Conservation (phyloP, 2,329 filamentous ascomycete species). For the Epichloe sylvatica region DNA sequence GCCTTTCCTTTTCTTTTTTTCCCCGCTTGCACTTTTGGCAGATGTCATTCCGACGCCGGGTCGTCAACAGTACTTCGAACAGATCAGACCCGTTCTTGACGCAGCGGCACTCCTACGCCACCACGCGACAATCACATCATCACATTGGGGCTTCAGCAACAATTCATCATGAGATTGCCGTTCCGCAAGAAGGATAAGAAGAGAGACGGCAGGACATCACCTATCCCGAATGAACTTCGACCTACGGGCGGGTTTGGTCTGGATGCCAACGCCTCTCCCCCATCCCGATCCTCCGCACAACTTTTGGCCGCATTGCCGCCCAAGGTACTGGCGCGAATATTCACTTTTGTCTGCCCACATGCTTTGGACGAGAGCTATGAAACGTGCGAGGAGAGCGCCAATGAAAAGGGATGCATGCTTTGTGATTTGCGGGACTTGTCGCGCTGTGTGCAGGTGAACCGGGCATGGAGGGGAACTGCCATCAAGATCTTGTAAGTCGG, state of each 20-base stretch:
- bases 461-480: conserved; percentile 50
- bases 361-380: conserved; percentile 63
- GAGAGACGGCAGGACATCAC: conserved; percentile 13
- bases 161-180: conserved; percentile 19
- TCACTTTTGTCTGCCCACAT: conserved; percentile 74
- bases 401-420: conserved; percentile 75
- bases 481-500: conserved; percentile 45
- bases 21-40: too few relatives aligned
- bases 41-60: not conserved
- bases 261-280: conserved; percentile 18
- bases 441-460: conserved; percentile 61
- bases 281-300: conserved; percentile 27
- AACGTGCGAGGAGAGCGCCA: conserved; percentile 66
- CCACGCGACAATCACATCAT: not conserved
- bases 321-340: conserved; percentile 62
- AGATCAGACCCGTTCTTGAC: too few relatives aligned
- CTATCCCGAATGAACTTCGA: conserved; percentile 18
- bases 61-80: not conserved
- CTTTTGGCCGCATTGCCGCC: conserved; percentile 45
- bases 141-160: not conserved
- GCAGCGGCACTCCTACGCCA: too few relatives aligned
- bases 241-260: conserved; percentile 11
- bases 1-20: too few relatives aligned
- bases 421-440: conserved; percentile 84
- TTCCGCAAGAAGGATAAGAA: conserved; percentile 27